These are phyloP conservation scores for Suillus occidentalis DNA, from an alignment of 768 basidiomycete species.

Conservation along the genomic window DNA sequence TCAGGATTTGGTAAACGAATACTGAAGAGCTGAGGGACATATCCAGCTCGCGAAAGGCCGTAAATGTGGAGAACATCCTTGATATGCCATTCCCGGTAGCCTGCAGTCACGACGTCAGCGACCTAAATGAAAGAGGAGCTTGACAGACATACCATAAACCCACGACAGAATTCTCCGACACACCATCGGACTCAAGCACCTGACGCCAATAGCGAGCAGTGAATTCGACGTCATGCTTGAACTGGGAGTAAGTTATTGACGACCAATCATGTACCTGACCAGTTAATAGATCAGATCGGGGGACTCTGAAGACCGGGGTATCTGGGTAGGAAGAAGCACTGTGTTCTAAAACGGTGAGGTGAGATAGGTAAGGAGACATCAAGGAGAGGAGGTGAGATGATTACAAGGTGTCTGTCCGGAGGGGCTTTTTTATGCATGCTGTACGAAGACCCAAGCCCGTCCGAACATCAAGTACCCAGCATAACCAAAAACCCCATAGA, in stretches of 20 bases:
- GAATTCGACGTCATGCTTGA: conserved; percentile 62
- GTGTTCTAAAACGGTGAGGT: conserved; percentile 63
- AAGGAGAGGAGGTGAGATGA: conserved; percentile 12
- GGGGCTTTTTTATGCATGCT: conserved; percentile 34
- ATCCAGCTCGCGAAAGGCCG: conserved; percentile 73
- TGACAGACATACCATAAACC: conserved; percentile 64
- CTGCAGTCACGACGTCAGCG: conserved; percentile 36
- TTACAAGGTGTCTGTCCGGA: conserved; percentile 1
- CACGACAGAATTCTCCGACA: conserved; percentile 59
- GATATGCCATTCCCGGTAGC: conserved; percentile 72
- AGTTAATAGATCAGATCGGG: conserved; percentile 45
- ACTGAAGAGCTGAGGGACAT: conserved; percentile 76
- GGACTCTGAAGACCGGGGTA: conserved; percentile 60
- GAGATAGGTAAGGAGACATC: conserved; percentile 39
- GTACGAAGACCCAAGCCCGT: conserved; percentile 27
- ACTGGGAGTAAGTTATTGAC: conserved; percentile 62
- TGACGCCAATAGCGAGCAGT: conserved; percentile 65
- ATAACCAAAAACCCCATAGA: conserved; percentile 67
- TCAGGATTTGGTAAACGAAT: conserved; percentile 72
- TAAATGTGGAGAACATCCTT: conserved; percentile 74
- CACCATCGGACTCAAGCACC: conserved; percentile 43
- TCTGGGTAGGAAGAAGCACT: conserved; percentile 51
- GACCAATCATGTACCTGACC: conserved; percentile 53
- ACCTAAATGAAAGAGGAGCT: conserved; percentile 4
- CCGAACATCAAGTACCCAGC: conserved; percentile 95